phyloP scores from a whole-genome alignment of 1,284 basidiomycete genomes.

The Sphagnurus paluster region DNA sequence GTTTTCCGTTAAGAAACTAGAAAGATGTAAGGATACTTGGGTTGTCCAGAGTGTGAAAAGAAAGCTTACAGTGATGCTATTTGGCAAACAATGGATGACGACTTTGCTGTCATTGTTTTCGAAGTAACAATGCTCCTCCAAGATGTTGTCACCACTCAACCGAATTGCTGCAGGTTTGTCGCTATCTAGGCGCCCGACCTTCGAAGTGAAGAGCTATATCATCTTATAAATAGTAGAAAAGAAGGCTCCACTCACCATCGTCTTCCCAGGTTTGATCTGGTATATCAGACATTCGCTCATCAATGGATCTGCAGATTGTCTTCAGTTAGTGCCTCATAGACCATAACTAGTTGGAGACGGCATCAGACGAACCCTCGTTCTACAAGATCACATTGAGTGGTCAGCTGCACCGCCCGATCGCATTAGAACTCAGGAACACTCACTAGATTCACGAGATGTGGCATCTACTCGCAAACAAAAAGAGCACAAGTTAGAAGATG shows the following conservation, averaged over 20 bases:
- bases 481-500: slow-evolving; percentile 22
- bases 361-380: slow-evolving; percentile 72
- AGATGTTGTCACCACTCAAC: slow-evolving; percentile 89
- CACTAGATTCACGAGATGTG: slow-evolving; percentile 93
- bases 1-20: slow-evolving; percentile 91
- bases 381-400: slow-evolving; percentile 31
- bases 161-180: slow-evolving; percentile 85
- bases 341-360: slow-evolving; percentile 3
- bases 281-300: slow-evolving; percentile 95
- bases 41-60: slow-evolving; percentile 6
- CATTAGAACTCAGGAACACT: slow-evolving; percentile 29
- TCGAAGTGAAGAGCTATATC: slow-evolving; percentile 12
- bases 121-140: slow-evolving; percentile 91
- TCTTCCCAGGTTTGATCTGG: slow-evolving; percentile 73
- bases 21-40: slow-evolving; percentile 5
- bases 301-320: slow-evolving; percentile 61
- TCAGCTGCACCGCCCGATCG: slow-evolving; percentile 20
- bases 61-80: slow-evolving; percentile 78
- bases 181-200: slow-evolving; percentile 84
- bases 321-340: slow-evolving; percentile 10
- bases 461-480: slow-evolving; percentile 58
- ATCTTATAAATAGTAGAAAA: slow-evolving; percentile 2
- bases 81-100: slow-evolving; percentile 72
- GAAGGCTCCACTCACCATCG: slow-evolving; percentile 9
- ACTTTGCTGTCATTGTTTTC: slow-evolving; percentile 88